Conservation (phyloP, 345 rosid species). For the Ricinus communis region DNA sequence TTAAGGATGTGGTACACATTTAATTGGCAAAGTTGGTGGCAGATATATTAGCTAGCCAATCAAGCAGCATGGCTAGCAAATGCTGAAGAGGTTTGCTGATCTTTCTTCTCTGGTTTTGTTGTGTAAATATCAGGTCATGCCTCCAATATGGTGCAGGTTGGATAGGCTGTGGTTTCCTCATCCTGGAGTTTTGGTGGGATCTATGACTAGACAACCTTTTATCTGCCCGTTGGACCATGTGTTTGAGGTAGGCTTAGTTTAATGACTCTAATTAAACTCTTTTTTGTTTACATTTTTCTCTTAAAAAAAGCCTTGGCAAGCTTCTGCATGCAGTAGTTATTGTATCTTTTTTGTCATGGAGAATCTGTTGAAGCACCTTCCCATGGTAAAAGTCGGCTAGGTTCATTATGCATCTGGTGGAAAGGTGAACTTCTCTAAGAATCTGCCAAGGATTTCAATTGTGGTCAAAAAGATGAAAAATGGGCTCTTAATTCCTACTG, state of each 20-base stretch:
- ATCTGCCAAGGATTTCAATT: neutral
- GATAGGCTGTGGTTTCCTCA: conserved; percentile 98
- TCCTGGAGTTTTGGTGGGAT: conserved; percentile 86
- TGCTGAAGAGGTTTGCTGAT: conserved; percentile 12
- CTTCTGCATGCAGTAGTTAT: conserved; percentile 10
- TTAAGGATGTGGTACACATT: neutral
- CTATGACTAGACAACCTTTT: conserved; percentile 93
- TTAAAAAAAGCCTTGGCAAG: neutral
- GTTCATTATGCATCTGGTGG: neutral
- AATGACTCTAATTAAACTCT: conserved; percentile 8
- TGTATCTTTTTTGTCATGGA: neutral
- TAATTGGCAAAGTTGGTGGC: no score
- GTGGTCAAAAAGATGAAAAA: neutral
- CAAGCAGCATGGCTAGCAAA: neutral
- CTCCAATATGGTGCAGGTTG: conserved; percentile 98
- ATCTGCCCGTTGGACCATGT: conserved; percentile 97
- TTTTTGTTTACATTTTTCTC: neutral
- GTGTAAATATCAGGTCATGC: conserved; percentile 69
- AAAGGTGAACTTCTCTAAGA: neutral
- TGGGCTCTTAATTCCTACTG: neutral
- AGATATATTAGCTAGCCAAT: neutral
- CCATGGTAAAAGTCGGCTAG: neutral
- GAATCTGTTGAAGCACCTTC: neutral
- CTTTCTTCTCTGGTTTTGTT: conserved; percentile 21
- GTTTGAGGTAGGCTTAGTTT: conserved; percentile 62